phyloP scores from a whole-genome alignment of 768 basidiomycete species.

The Pulveroboletus ravenelii region DNA sequence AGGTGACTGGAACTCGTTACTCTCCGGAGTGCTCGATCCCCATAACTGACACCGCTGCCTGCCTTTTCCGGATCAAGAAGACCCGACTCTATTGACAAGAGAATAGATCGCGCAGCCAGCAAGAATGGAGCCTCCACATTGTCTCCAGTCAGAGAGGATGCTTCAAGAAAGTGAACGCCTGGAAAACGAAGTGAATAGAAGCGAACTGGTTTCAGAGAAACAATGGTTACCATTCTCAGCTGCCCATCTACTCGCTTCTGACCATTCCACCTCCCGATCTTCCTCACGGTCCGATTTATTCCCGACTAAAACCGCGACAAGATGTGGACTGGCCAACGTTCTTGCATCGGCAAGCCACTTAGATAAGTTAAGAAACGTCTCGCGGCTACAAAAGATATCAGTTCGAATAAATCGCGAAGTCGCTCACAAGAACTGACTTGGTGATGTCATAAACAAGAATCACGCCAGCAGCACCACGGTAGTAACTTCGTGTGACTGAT shows the following conservation, averaged over 20 bases:
- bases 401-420: conserved; percentile 1
- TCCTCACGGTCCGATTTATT: conserved; percentile 96
- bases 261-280: conserved; percentile 91
- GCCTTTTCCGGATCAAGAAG: conserved; percentile 88
- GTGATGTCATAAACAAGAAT: conserved; percentile 94
- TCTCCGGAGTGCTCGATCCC: conserved; percentile 85
- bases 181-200: conserved; percentile 4
- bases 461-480: conserved; percentile 89
- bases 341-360: conserved; percentile 93
- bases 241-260: conserved; percentile 93
- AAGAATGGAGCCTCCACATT: conserved; percentile 94
- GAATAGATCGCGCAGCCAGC: conserved; percentile 78
- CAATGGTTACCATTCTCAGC: conserved; percentile 76
- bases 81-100: conserved; percentile 88
- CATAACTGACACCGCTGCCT: conserved; percentile 94
- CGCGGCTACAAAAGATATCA: conserved; percentile 54
- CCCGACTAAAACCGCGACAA: conserved; percentile 87
- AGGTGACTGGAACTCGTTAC: conserved; percentile 88
- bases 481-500: conserved; percentile 92
- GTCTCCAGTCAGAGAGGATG: conserved; percentile 86
- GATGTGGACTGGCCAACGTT: conserved; percentile 86
- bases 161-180: conserved; percentile 94
- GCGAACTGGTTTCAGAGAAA: conserved; percentile 1
- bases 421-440: conserved; percentile 43
- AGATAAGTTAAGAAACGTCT: conserved; percentile 77